Evolutionary conservation across 345 rosid genomes (phyloP).

Genomic region (Populus simonii): DNA sequence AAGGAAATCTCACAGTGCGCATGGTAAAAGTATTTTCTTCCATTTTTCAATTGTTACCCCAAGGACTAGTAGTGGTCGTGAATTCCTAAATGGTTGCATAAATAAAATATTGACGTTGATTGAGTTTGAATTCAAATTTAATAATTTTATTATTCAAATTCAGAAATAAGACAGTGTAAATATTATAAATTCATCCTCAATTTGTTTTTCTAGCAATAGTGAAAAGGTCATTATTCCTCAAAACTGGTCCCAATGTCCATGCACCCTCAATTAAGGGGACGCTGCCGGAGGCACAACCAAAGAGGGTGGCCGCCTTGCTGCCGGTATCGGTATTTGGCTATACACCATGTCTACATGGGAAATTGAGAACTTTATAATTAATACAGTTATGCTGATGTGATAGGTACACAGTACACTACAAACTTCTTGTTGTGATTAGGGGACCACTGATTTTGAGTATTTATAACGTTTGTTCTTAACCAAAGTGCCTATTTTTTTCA

Average conservation of each 20-base stretch:
- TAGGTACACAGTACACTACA: constrained; percentile 1
- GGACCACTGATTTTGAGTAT: constrained; percentile 23
- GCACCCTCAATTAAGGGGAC: constrained; percentile 3
- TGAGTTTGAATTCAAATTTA: no score
- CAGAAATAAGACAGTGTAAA: no score
- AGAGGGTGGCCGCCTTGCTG: background rate
- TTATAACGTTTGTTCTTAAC: constrained; percentile 23
- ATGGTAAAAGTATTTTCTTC: no score
- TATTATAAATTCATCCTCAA: background rate
- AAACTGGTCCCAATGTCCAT: constrained; percentile 26
- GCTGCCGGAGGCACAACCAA: constrained; percentile 14
- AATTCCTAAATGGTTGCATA: background rate
- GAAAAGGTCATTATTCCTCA: constrained; percentile 15
- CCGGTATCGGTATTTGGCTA: background rate
- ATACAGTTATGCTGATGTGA: constrained; percentile 21
- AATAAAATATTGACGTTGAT: no score
- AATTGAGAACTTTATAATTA: background rate
- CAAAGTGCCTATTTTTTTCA: constrained; percentile 14
- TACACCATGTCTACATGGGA: background rate
- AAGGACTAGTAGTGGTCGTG: background rate
- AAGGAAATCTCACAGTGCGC: background rate
- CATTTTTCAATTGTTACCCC: no score
- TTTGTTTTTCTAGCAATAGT: background rate
- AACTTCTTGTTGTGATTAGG: background rate
- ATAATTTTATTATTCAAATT: no score